phyloP scores from a whole-genome alignment of 2,329 filamentous ascomycete genomes.

The Colletotrichum sp. region DNA sequence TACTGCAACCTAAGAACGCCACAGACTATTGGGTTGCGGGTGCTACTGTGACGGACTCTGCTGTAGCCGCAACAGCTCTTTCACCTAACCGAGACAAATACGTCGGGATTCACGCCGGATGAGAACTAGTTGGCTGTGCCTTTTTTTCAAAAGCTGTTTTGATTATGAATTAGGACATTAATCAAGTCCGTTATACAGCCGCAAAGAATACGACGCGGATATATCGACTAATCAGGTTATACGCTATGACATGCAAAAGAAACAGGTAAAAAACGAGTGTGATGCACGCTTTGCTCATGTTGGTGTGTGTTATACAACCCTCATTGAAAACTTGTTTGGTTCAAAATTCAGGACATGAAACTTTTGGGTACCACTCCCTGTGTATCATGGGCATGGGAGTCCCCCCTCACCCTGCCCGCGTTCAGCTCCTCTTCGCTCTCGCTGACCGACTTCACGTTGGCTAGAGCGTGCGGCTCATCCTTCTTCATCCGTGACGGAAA shows the following conservation, averaged over 20 bases:
- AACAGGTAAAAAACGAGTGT: not conserved
- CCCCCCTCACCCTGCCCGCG: not conserved
- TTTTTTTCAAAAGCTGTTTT: not conserved
- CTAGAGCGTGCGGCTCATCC: not conserved
- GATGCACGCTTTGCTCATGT: not conserved
- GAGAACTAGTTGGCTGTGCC: not conserved
- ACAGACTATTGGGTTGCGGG: not conserved
- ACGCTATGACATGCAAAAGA: not conserved
- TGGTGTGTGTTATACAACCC: not conserved
- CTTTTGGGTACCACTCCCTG: not conserved
- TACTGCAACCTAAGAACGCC: not conserved
- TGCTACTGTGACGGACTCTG: not conserved
- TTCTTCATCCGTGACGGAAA: not conserved
- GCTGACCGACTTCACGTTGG: not conserved
- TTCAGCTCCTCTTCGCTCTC: conserved; percentile 15
- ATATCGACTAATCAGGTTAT: not conserved
- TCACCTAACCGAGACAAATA: not conserved
- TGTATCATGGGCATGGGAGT: not conserved
- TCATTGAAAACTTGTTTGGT: not conserved
- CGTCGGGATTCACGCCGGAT: not conserved
- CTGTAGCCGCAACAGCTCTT: not conserved
- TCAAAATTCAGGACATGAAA: not conserved
- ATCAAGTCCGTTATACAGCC: not conserved
- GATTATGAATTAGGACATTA: not conserved
- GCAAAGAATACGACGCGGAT: not conserved